These are phyloP conservation scores for Escallonia rubra DNA, from an alignment of 129 eudicot genomes.

Conservation along the genomic window DNA sequence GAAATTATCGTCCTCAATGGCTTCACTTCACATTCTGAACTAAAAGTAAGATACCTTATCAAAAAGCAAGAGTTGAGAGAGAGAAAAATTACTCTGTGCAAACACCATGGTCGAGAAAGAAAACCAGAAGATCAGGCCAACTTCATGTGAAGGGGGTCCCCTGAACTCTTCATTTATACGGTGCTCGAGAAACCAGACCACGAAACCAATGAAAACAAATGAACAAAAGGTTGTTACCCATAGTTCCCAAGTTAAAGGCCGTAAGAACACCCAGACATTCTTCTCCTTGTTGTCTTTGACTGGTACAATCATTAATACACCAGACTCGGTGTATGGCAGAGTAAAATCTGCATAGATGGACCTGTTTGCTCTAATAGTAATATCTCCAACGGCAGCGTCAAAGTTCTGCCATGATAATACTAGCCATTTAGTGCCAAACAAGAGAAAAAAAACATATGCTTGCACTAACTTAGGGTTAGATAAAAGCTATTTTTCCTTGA, in stretches of 20 bases:
- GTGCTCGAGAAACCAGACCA: constrained; percentile 7
- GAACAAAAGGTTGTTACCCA: not conserved
- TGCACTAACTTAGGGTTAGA: no score
- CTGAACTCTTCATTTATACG: not conserved
- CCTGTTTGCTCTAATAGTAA: constrained; percentile 29
- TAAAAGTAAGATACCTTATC: not conserved
- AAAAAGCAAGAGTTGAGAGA: not conserved
- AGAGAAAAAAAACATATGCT: no score
- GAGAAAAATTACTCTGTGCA: not conserved
- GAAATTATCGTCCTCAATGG: not conserved
- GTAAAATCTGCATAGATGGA: constrained; percentile 23
- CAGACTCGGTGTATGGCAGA: constrained; percentile 40
- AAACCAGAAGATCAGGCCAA: constrained; percentile 5
- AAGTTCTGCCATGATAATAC: not conserved
- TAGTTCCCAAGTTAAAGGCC: constrained; percentile 3
- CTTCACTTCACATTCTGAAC: not conserved
- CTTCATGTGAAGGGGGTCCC: not conserved
- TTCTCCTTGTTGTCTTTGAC: constrained; percentile 11
- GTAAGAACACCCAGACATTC: not conserved
- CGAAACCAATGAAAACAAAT: constrained; percentile 2
- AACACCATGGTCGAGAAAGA: not conserved
- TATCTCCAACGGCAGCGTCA: constrained; percentile 42
- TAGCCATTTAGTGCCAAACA: no score
- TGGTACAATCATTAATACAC: constrained; percentile 34
- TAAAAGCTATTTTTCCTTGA: no score